phyloP scores from a whole-genome alignment of 108 stramenopile species.

The Nitzschia palea region DNA sequence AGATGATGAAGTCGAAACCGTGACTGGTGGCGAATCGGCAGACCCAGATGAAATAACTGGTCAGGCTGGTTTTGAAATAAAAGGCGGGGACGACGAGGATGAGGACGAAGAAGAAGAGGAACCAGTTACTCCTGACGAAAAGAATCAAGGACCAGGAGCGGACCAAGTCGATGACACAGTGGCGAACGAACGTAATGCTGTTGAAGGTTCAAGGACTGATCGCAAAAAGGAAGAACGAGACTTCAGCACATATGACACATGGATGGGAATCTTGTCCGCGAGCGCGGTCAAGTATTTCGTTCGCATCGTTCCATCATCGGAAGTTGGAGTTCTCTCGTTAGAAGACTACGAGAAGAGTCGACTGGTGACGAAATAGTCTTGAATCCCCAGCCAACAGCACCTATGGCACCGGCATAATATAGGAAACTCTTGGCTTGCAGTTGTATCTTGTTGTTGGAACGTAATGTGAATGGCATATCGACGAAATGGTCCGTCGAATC shows the following conservation, averaged over 20 bases:
- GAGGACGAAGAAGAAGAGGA: conserved; percentile 22
- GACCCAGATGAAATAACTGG: conserved; percentile 18
- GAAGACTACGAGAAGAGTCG: conserved; percentile 33
- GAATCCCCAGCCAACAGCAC: too few relatives aligned
- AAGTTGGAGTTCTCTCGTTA: conserved; percentile 49
- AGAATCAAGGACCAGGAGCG: conserved; percentile 28
- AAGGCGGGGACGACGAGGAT: conserved; percentile 21
- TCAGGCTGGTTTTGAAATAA: conserved; percentile 5
- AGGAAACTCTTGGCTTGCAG: too few relatives aligned
- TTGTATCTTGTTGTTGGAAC: too few relatives aligned
- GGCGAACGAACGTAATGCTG: not conserved
- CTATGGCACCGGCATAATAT: too few relatives aligned
- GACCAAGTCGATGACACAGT: conserved; percentile 35
- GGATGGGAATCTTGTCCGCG: conserved; percentile 73
- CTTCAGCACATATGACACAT: conserved; percentile 46
- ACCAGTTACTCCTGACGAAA: conserved; percentile 19
- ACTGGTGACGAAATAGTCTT: too few relatives aligned
- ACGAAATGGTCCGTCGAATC: too few relatives aligned
- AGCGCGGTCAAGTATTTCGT: conserved; percentile 51
- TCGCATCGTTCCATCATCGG: conserved; percentile 57
- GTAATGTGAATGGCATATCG: too few relatives aligned
- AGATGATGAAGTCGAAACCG: conserved; percentile 2
- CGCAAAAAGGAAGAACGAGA: conserved; percentile 20
- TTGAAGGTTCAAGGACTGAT: not conserved
- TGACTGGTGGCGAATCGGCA: not conserved